phyloP scores from a whole-genome alignment of 2,329 filamentous ascomycete genomes.

The Fusarium napiforme region DNA sequence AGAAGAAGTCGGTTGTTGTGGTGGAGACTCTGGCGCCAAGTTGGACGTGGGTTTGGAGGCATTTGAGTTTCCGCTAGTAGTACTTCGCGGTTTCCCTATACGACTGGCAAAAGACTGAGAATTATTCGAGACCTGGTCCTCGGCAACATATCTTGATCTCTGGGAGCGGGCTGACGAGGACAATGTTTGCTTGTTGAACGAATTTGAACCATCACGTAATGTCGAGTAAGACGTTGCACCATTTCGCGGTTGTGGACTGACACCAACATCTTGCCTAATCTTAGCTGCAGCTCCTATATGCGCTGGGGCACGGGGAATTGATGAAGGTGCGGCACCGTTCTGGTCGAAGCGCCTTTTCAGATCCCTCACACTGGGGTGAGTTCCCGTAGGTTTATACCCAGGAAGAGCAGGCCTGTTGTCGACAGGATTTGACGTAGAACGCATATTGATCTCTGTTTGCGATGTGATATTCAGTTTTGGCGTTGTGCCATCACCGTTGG shows the following conservation, averaged over 20 bases:
- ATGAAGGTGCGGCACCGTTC: constrained; percentile 53
- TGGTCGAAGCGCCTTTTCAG: constrained; percentile 83
- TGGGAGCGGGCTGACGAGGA: constrained; percentile 52
- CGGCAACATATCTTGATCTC: constrained; percentile 59
- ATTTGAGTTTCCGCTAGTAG: constrained; percentile 48
- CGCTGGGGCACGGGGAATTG: constrained; percentile 51
- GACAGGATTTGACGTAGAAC: constrained; percentile 67
- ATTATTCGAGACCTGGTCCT: constrained; percentile 64
- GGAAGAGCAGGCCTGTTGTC: constrained; percentile 54
- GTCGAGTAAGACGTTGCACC: constrained; percentile 55
- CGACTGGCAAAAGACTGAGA: constrained; percentile 70
- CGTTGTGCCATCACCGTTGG: constrained; percentile 62
- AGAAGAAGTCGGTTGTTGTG: constrained; percentile 48
- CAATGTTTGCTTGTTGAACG: constrained; percentile 31
- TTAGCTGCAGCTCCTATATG: constrained; percentile 49
- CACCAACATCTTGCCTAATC: constrained; percentile 48
- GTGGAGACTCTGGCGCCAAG: constrained; percentile 47
- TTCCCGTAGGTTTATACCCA: constrained; percentile 48
- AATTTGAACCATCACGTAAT: constrained; percentile 50
- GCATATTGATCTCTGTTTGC: constrained; percentile 55
- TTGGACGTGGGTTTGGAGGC: constrained; percentile 51
- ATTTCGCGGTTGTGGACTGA: constrained; percentile 49
- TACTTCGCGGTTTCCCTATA: constrained; percentile 62
- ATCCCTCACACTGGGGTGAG: constrained; percentile 80
- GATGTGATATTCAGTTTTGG: constrained; percentile 59